Evolutionary conservation across 2,329 filamentous ascomycete genomes (phyloP), one percentile per base, ranked within the genome.

Genomic region (Stemphylium beticola): DNA sequence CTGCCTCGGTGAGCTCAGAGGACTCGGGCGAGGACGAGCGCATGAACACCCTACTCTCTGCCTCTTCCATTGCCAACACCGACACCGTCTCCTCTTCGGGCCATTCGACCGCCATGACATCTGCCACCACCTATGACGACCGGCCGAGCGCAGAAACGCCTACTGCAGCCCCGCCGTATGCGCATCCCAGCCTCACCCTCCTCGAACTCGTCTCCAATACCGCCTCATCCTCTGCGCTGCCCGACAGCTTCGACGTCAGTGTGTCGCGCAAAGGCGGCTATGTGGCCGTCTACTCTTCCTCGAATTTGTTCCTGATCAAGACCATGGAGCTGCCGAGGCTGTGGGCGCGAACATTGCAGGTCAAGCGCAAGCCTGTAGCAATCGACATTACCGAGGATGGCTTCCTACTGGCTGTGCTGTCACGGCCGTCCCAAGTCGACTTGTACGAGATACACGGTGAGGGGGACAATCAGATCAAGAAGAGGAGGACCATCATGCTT

Each of bases 311-410:
- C 69, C 64, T 76, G 18, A 66, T 76, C 59, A 72, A 74, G 62
- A 70, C 73, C 15, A 57, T 64, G 14, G 67, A 73, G 49, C 61
- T 76, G 59, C 74, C 74, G 4, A 57, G 72, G 12, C 58, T 75
- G 31, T 76, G 71, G 63, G 68, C 73, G 9, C 55, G 74, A 41
- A 76, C 72, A 4, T 58, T 76, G 47, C 67, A 74, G 54, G 64
- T 76, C 43, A 73, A 69, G 59, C 68, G 74, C 48, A 76, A 74
- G 49, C 74, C 74, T 1, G 65, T 76, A 12, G 87, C 90, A 4
- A 87, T 89, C 12, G 91, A 91, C 48, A 89, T 96, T 60, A 84
- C 89, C 34, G 91, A 96, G 65, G 86, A 93, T 73, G 91, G 88
- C 14, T 85, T 84, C 10, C 77, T 90, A 10, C 81, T 96, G 29